Evolutionary conservation across 2,329 filamentous ascomycete genomes (phyloP).

Genomic region (Colletotrichum phormii): DNA sequence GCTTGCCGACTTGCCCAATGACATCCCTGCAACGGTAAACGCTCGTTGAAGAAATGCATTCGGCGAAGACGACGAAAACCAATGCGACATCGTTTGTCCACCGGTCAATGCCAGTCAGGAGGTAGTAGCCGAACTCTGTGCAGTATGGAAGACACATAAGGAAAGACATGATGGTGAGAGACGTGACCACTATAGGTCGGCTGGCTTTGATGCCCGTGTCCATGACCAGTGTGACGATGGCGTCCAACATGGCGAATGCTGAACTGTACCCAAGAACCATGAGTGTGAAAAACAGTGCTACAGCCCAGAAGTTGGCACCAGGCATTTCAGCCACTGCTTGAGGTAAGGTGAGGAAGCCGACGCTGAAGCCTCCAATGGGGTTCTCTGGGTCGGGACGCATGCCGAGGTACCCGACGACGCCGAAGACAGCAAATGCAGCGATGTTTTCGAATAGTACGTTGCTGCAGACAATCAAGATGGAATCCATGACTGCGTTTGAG

Average conservation of each 20-base stretch:
- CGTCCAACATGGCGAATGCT: conserved; percentile 70
- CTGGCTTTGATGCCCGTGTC: conserved; percentile 62
- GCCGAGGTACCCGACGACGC: conserved; percentile 62
- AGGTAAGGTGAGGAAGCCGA: conserved; percentile 69
- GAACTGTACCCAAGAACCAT: conserved; percentile 69
- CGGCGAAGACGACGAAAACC: conserved; percentile 65
- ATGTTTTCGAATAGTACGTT: conserved; percentile 69
- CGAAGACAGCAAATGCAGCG: conserved; percentile 60
- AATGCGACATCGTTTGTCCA: conserved; percentile 68
- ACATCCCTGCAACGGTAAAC: conserved; percentile 64
- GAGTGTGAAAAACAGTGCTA: conserved; percentile 69
- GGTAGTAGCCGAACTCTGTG: conserved; percentile 67
- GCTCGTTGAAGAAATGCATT: conserved; percentile 64
- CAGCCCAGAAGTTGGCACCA: conserved; percentile 67
- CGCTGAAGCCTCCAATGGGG: conserved; percentile 64
- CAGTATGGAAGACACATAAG: conserved; percentile 67
- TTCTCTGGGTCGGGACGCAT: conserved; percentile 50
- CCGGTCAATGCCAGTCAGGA: conserved; percentile 64
- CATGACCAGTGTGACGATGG: conserved; percentile 63
- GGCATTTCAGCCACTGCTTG: conserved; percentile 68
- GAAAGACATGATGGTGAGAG: conserved; percentile 61
- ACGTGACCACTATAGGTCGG: conserved; percentile 61
- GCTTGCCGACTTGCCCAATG: conserved; percentile 55
- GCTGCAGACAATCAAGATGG: conserved; percentile 64
- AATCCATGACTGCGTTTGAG: conserved; percentile 70